A percentile compares a stretch with the other conserved stretches of the same genome.
Evolutionary conservation across 768 basidiomycete species (phyloP).

Genomic region (Podaxis carcinomalis): DNA sequence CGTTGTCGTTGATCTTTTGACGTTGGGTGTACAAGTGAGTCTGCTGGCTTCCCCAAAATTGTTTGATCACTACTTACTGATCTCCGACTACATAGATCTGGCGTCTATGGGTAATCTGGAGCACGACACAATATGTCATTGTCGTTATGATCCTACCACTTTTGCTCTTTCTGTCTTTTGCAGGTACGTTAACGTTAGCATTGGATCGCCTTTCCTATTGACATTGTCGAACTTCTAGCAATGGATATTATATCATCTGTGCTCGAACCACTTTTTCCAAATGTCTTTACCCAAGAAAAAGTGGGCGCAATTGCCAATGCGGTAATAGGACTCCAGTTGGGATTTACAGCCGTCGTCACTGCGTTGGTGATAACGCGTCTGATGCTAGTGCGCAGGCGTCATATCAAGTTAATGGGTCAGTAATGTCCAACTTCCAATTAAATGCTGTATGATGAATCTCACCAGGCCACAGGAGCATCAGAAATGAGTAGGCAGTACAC

Average conservation of each 20-base stretch:
- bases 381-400: not conserved
- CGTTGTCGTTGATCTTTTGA: not conserved
- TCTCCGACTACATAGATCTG: not conserved
- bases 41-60: not conserved
- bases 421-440: not conserved
- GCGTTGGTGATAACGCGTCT: not conserved
- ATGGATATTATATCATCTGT: too few species aligned
- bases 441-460: not conserved
- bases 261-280: too few species aligned
- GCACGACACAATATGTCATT: not conserved
- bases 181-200: not conserved
- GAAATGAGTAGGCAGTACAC: not conserved
- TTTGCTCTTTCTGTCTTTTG: not conserved
- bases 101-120: not conserved
- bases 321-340: not conserved
- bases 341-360: not conserved
- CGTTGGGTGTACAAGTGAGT: not conserved
- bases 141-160: not conserved
- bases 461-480: not conserved
- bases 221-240: too few species aligned
- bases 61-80: too few species aligned
- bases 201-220: not conserved
- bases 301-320: too few species aligned
- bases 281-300: too few species aligned
- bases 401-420: not conserved